These are phyloP conservation scores for Quercus lobata DNA, from an alignment of 331 rosid species.

Conservation along the genomic window DNA sequence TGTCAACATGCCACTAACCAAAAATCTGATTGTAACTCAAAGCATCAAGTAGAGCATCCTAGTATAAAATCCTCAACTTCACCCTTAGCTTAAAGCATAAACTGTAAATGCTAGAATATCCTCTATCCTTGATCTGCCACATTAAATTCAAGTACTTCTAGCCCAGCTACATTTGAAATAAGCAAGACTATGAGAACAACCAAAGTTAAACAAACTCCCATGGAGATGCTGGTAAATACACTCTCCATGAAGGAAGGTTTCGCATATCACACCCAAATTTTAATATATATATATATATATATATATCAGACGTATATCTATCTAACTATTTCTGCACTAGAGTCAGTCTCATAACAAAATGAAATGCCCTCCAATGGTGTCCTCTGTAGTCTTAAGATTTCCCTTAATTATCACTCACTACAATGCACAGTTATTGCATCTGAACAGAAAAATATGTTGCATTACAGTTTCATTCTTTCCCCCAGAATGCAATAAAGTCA, in stretches of 20 bases:
- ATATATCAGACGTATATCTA: background rate
- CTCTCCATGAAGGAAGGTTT: background rate
- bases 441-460: background rate
- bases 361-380: background rate
- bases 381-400: background rate
- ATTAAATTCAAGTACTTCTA: background rate
- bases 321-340: background rate
- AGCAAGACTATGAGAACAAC: background rate
- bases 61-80: background rate
- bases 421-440: background rate
- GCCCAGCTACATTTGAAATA: background rate
- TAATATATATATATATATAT: too few relatives aligned
- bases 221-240: background rate
- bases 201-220: background rate
- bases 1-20: background rate
- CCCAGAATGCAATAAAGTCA: background rate
- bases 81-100: background rate
- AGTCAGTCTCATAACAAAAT: background rate
- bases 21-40: background rate
- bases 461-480: background rate
- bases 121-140: background rate
- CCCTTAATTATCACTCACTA: background rate
- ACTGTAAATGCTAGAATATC: background rate
- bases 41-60: background rate
- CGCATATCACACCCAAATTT: background rate